Conservation (phyloP, 2,329 filamentous ascomycete species). For the Colletotrichum sp. region DNA sequence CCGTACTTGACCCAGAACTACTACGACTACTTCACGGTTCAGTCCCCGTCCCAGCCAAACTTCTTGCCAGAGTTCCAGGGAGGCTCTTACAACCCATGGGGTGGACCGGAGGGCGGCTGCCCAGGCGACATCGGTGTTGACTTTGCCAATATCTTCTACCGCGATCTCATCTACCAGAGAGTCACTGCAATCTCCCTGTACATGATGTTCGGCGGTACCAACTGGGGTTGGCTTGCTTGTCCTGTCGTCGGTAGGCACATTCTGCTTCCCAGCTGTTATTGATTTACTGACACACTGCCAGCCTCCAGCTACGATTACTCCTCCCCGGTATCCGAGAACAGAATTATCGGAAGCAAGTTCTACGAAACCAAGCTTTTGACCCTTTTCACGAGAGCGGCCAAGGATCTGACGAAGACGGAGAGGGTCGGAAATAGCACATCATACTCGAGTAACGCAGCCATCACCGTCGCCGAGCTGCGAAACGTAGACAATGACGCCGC, state of each 20-base stretch:
- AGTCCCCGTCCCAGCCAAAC: conserved; percentile 48
- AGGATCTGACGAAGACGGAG: conserved; percentile 61
- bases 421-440: conserved; percentile 47
- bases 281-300: neutral
- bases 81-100: conserved; percentile 67
- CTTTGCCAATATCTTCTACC: conserved; percentile 69
- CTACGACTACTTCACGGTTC: conserved; percentile 30
- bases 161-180: conserved; percentile 64
- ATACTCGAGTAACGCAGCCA: conserved; percentile 55
- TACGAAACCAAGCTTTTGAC: conserved; percentile 68
- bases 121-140: conserved; percentile 58
- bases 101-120: conserved; percentile 61
- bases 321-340: conserved; percentile 64
- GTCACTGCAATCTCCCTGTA: conserved; percentile 67
- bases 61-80: conserved; percentile 67
- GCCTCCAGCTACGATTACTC: conserved; percentile 69
- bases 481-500: conserved; percentile 61
- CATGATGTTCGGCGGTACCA: conserved; percentile 70
- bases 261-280: neutral
- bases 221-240: conserved; percentile 64
- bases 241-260: conserved; percentile 48
- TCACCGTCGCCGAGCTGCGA: conserved; percentile 60
- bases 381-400: conserved; percentile 62
- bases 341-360: conserved; percentile 63
- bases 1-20: conserved; percentile 32